These are phyloP conservation scores for Brasilioporus rufonigricans DNA, from an alignment of 768 basidiomycete species.

Conservation along the genomic window DNA sequence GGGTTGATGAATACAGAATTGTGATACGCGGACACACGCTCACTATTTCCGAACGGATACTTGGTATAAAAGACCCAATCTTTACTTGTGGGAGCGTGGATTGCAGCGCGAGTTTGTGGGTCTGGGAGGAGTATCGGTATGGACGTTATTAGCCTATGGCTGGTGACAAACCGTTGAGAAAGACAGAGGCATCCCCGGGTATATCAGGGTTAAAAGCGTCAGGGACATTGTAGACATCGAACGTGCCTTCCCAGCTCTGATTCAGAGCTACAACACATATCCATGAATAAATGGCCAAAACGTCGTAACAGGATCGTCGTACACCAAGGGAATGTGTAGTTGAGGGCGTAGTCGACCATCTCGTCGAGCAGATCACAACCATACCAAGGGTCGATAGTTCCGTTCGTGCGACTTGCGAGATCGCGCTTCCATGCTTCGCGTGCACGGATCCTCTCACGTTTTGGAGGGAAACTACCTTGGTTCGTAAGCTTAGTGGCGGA, in stretches of 20 bases:
- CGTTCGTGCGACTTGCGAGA: constrained; percentile 47
- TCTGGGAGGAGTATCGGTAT: constrained; percentile 37
- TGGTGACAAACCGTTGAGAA: constrained; percentile 56
- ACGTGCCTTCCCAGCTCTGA: constrained; percentile 30
- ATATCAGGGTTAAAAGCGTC: constrained; percentile 55
- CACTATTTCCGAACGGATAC: constrained; percentile 33
- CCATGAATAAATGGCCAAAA: constrained; percentile 5
- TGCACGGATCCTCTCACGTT: constrained; percentile 27
- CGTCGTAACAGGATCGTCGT: constrained; percentile 12
- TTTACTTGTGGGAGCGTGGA: constrained; percentile 67
- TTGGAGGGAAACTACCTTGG: constrained; percentile 18
- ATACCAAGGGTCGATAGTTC: constrained; percentile 60
- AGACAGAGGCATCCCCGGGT: constrained; percentile 49
- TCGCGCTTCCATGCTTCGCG: constrained; percentile 42
- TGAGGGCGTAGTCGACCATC: constrained; percentile 69
- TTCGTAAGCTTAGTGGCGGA: constrained; percentile 23
- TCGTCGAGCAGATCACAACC: constrained; percentile 64
- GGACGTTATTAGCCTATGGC: background rate
- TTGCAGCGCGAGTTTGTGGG: constrained; percentile 48
- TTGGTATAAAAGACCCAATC: constrained; percentile 39
- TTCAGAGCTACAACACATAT: constrained; percentile 16
- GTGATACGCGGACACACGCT: constrained; percentile 2
- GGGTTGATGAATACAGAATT: background rate
- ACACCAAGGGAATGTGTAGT: constrained; percentile 67
- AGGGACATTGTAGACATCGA: constrained; percentile 52